phyloP scores from a whole-genome alignment of 345 rosid species.

The Anastatica hierochuntica region DNA sequence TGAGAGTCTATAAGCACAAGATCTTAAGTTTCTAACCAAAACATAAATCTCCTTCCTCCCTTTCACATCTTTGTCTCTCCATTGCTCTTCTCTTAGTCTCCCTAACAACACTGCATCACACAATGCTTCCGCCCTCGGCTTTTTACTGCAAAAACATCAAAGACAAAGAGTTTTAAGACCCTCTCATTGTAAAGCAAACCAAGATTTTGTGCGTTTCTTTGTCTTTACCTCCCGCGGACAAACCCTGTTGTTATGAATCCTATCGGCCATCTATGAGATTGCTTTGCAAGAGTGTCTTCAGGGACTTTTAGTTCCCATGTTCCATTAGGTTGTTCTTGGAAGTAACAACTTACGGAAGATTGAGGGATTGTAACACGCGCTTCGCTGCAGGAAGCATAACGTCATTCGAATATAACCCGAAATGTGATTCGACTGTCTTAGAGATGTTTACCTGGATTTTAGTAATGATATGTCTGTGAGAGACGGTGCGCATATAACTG shows the following conservation, averaged over 20 bases:
- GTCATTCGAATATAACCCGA: constrained; percentile 4
- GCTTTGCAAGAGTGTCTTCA: constrained; percentile 32
- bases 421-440: too few species aligned
- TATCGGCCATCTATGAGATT: constrained; percentile 55
- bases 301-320: constrained; percentile 59
- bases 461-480: constrained; percentile 38
- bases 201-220: not conserved
- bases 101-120: constrained; percentile 64
- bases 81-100: constrained; percentile 55
- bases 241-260: constrained; percentile 86
- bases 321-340: constrained; percentile 46
- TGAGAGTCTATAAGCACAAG: constrained; percentile 73
- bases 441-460: constrained; percentile 72
- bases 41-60: constrained; percentile 52
- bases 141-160: constrained; percentile 67
- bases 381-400: constrained; percentile 30
- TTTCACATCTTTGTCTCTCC: constrained; percentile 42
- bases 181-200: not conserved
- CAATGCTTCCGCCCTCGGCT: constrained; percentile 48
- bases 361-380: constrained; percentile 43
- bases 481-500: constrained; percentile 61
- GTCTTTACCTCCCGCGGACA: constrained; percentile 65
- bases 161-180: too few species aligned
- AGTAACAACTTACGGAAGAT: constrained; percentile 49
- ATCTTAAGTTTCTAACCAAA: constrained; percentile 68